These are phyloP conservation scores for Elsinoe ampelina DNA, from an alignment of 2,329 filamentous ascomycete genomes.

Conservation along the genomic window DNA sequence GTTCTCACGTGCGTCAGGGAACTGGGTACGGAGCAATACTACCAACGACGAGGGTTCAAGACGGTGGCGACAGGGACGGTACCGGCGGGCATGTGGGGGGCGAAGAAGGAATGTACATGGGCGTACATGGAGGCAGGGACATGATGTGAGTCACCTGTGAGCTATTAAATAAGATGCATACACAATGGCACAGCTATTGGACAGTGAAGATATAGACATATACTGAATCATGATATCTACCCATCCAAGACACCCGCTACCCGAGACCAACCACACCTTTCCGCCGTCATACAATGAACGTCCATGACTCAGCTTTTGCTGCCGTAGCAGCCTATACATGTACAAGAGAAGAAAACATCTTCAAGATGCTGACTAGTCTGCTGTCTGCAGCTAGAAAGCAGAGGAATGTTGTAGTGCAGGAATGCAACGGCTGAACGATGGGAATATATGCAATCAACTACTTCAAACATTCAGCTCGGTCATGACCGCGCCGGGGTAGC, in stretches of 20 bases:
- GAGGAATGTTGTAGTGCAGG: background rate
- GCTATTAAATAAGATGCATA: too few species aligned
- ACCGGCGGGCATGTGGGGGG: background rate
- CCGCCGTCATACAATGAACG: background rate
- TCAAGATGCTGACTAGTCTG: background rate
- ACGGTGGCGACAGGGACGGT: background rate
- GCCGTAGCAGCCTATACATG: background rate
- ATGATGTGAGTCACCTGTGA: too few species aligned
- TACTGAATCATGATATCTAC: background rate
- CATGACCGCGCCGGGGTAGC: background rate
- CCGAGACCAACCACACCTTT: background rate
- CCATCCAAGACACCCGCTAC: background rate
- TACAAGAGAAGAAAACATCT: background rate
- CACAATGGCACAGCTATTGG: too few species aligned
- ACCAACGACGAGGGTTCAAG: background rate
- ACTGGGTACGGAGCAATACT: background rate
- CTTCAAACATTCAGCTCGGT: background rate
- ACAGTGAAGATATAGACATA: background rate
- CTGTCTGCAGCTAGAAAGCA: background rate
- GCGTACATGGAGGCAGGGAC: constrained; percentile 8
- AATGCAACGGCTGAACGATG: background rate
- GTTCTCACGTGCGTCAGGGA: background rate
- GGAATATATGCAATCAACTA: constrained; percentile 4
- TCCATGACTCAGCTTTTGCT: background rate
- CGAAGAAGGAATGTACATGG: background rate